These are phyloP conservation scores for Ustilago nuda DNA, from an alignment of 1,284 basidiomycete species.

Conservation along the genomic window DNA sequence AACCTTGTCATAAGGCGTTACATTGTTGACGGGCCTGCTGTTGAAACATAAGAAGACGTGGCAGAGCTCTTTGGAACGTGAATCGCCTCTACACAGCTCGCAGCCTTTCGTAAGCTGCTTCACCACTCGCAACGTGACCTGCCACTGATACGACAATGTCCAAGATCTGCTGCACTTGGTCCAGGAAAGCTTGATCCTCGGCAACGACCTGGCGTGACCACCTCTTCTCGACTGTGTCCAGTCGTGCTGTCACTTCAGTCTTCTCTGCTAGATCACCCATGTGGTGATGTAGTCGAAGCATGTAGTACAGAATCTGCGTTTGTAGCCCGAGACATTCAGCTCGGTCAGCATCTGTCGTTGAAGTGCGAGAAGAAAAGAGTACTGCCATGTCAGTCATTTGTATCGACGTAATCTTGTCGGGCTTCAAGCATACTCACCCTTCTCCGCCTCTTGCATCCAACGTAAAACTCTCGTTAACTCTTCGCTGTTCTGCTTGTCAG, in stretches of 20 bases:
- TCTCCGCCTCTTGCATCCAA: constrained; percentile 37
- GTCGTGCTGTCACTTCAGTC: constrained; percentile 7
- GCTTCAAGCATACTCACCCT: constrained; percentile 23
- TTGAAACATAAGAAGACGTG: background rate
- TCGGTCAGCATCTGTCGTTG: constrained; percentile 22
- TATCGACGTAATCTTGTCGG: background rate
- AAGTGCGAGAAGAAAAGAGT: background rate
- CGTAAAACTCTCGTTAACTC: constrained; percentile 22
- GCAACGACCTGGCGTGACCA: constrained; percentile 23
- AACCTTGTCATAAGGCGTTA: background rate
- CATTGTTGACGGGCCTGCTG: background rate
- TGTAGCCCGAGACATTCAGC: constrained; percentile 37
- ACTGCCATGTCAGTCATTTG: constrained; percentile 3
- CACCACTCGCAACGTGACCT: constrained; percentile 41
- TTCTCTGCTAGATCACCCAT: constrained; percentile 14
- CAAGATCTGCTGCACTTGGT: constrained; percentile 25
- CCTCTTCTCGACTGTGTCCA: constrained; percentile 19
- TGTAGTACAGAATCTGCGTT: constrained; percentile 53
- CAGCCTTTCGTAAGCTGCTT: constrained; percentile 22
- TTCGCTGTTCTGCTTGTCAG: constrained; percentile 14
- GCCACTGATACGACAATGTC: constrained; percentile 39
- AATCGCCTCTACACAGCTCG: background rate
- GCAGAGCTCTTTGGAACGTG: background rate
- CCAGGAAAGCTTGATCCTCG: constrained; percentile 15
- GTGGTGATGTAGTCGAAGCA: constrained; percentile 43